Evolutionary conservation across 768 basidiomycete genomes (phyloP).

Genomic region (Rhizopogon rudus): DNA sequence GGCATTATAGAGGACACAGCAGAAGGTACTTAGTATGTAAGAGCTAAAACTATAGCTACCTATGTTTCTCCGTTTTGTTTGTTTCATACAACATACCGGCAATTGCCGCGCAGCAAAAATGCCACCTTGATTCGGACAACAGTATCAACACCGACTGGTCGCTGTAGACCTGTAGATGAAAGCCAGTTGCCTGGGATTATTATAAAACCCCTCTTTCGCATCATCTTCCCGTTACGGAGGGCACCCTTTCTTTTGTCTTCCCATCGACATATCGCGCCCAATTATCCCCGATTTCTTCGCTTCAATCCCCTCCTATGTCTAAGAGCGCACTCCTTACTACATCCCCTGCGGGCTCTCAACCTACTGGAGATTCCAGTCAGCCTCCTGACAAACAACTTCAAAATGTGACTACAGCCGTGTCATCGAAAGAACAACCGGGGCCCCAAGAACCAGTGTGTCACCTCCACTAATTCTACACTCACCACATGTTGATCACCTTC

Average conservation of each 20-base stretch:
- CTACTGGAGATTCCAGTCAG: slow-evolving; percentile 20
- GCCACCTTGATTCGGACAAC: too few species aligned
- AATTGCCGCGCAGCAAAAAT: too few species aligned
- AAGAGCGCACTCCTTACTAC: slow-evolving; percentile 8
- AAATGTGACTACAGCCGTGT: slow-evolving; percentile 17
- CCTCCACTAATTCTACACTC: background rate
- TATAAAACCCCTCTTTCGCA: background rate
- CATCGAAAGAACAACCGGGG: background rate
- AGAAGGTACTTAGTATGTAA: too few species aligned
- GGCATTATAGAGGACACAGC: too few species aligned
- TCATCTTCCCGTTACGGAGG: slow-evolving; percentile 8
- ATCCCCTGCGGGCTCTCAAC: slow-evolving; percentile 16
- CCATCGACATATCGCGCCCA: slow-evolving; percentile 10
- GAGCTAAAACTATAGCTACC: too few species aligned
- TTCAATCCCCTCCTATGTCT: slow-evolving; percentile 4
- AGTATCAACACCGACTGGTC: too few species aligned
- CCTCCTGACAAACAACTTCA: slow-evolving; percentile 19
- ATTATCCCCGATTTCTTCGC: slow-evolving; percentile 7
- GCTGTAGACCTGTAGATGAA: too few species aligned
- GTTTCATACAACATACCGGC: too few species aligned
- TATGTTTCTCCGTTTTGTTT: too few species aligned
- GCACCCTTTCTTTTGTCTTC: slow-evolving; percentile 17
- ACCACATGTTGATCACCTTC: background rate
- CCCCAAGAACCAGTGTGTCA: slow-evolving; percentile 23
- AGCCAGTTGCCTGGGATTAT: too few species aligned